These are phyloP conservation scores for Aspergillus fischeri DNA, from an alignment of 2,329 filamentous ascomycete genomes.

Conservation along the genomic window DNA sequence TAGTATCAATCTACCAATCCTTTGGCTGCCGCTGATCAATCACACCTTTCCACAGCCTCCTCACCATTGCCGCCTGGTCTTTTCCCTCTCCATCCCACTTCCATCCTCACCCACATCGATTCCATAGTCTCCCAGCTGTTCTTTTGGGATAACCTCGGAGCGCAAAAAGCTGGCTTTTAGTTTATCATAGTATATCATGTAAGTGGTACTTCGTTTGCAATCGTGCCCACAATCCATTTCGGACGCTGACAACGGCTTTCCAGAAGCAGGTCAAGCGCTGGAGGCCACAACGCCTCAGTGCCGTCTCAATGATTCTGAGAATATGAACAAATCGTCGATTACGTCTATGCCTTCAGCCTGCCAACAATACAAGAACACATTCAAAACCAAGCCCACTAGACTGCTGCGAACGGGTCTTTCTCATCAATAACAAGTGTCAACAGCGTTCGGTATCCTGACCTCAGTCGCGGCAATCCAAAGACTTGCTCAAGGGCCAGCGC, in stretches of 20 bases:
- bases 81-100: constrained; percentile 1
- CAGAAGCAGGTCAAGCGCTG: constrained; percentile 11
- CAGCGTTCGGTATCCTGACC: not conserved
- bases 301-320: constrained; percentile 13
- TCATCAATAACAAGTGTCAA: not conserved
- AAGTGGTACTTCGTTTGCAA: not conserved
- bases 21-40: not conserved
- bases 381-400: not conserved
- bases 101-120: not conserved
- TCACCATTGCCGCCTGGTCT: not conserved
- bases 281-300: constrained; percentile 14
- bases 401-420: not conserved
- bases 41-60: not conserved
- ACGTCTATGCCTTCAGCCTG: not conserved
- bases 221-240: not conserved
- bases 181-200: not conserved
- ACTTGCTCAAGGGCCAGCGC: not conserved
- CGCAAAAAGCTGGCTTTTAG: not conserved
- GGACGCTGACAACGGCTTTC: not conserved
- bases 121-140: not conserved
- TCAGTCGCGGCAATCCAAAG: not conserved
- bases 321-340: constrained; percentile 11
- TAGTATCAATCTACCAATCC: not conserved
- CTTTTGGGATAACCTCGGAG: not conserved
- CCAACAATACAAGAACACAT: not conserved